Evolutionary conservation across 177 flowering plant species (phyloP), one percentile per base, ranked within the genome.

Genomic region (Telopea speciosissima): DNA sequence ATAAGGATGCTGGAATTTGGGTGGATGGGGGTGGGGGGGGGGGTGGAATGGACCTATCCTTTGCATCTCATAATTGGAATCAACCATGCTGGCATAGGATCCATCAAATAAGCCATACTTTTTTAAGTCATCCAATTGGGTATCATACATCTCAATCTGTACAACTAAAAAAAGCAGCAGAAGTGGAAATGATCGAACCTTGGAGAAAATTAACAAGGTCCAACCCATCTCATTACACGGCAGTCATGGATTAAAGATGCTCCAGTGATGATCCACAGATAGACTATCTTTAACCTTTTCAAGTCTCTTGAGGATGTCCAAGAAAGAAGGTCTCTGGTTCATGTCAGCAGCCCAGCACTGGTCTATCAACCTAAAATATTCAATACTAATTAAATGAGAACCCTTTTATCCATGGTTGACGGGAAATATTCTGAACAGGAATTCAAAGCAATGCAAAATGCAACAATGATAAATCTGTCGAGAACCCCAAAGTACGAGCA

Each of bases 341-440:
- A 89, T 93, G 81, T 95, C 96, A 36, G 89, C 81, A 65, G 85
- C 86, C 99, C 99, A 95, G 82, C 99, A 92, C 58, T 71, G 74
- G 66, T 85, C 93, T 7, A 87, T 89, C 69, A 93, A 79, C 80
- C 98, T 90, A 64, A 80, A 75, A 71, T 44, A 79, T 19, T 33
- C 33, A 72, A 54, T 28, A 68, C 17, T 24, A 66, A 6, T 45
- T 24, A 59, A 49, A 70, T 74, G 22, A 73, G 58, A 61, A 66
- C 8, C 44, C 5, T 17, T 24, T 60, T 40, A n/a, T 24, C 59
- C 62, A 21, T 31, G 63, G 24, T 61, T 33, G n/a, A 3, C 33
- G 33, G 40, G 22, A 40, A 61, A n/a, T 26, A 31, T 56, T 19
- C n/a, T 56, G n/a, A 56, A 21, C n/a, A 56, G 6, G 23, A 56